Evolutionary conservation across 2,329 filamentous ascomycete genomes (phyloP), one percentile per base, ranked within the genome.

Genomic region (Pestalotiopsis sp.): DNA sequence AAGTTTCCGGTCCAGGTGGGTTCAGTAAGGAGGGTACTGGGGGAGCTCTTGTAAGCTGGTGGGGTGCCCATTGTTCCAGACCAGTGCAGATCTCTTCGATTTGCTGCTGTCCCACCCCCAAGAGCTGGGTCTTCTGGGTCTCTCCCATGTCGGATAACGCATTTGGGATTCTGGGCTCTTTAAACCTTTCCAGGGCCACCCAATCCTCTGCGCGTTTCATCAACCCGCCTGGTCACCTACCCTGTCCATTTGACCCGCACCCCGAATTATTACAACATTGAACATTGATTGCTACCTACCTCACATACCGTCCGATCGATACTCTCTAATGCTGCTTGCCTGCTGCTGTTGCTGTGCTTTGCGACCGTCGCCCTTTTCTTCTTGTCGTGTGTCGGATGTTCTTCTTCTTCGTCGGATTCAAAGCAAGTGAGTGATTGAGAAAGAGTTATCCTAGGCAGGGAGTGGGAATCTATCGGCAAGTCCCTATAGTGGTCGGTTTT

Each of bases 191-290:
- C 45, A n/a, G 20, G 27, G 59, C 13, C 31, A 27, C 13, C 59
- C 59, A 62, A 62, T 62, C 25, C 59, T 62, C 36, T 62, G 59
- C 59, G 31, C n/a, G 27, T 36, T 62, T 62, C 31, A 20, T 14
- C 31, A 52, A 11, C 45, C 45, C 45, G 45, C 45, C 45, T 52
- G 45, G 45, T 36, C 59, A 20, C 25, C 25, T 62, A 36, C 59
- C 59, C 59, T 62, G 59, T 62, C 59, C n/a, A 11, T 62, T 36
- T 62, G 59, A 62, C 59, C 59, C 59, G 27, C 27, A 36, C 59
- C n/a, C 13, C 59, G 45, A 52, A 9, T 36, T 36, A 38, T 11
- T 62, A 62, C 59, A 20, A 39, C 59, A 39, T 62, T 62, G 23
- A 27, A 27, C 57, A 39, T 36, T 62, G 14, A 20, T 27, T 39